Evolutionary conservation across 345 rosid species (phyloP).

Genomic region (Chamaenerion angustifolium): DNA sequence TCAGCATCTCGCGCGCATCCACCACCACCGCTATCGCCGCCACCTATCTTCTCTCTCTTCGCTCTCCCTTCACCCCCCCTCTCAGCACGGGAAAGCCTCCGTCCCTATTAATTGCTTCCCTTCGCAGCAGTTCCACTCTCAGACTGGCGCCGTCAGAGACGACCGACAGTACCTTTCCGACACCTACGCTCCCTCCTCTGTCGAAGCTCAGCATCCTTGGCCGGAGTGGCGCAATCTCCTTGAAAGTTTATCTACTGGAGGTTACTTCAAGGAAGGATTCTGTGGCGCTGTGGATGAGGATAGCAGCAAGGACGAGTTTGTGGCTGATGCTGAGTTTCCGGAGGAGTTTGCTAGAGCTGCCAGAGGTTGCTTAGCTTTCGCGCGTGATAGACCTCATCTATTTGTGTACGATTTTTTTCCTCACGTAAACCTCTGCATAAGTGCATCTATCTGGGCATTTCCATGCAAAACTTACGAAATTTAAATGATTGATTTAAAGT

Average conservation of each 20-base stretch:
- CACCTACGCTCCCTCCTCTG: slow-evolving; percentile 4
- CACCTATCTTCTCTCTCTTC: slow-evolving; percentile 7
- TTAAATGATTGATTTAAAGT: too few species aligned
- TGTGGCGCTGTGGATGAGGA: slow-evolving; percentile 1
- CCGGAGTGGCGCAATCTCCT: slow-evolving; percentile 34
- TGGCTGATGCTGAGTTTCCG: slow-evolving; percentile 20
- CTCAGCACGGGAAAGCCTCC: slow-evolving; percentile 10
- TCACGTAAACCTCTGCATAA: background rate
- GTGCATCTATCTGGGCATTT: too few species aligned
- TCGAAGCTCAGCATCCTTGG: slow-evolving; percentile 11
- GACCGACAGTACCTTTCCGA: slow-evolving; percentile 8
- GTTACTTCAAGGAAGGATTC: slow-evolving; percentile 17
- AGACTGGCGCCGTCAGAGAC: slow-evolving; percentile 1
- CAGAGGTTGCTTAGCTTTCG: slow-evolving; percentile 51
- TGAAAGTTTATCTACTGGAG: slow-evolving; percentile 21
- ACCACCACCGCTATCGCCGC: slow-evolving; percentile 10
- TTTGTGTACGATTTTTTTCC: slow-evolving; percentile 27
- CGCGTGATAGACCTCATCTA: slow-evolving; percentile 40
- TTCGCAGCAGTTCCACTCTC: slow-evolving; percentile 6
- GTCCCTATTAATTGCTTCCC: slow-evolving; percentile 9
- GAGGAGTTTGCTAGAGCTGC: slow-evolving; percentile 41
- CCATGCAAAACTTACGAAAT: too few species aligned
- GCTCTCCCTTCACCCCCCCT: slow-evolving; percentile 1
- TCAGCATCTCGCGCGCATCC: slow-evolving; percentile 10
- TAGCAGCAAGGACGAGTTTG: slow-evolving; percentile 17